phyloP scores from a whole-genome alignment of 306 rosid species.

The Prunus davidiana region DNA sequence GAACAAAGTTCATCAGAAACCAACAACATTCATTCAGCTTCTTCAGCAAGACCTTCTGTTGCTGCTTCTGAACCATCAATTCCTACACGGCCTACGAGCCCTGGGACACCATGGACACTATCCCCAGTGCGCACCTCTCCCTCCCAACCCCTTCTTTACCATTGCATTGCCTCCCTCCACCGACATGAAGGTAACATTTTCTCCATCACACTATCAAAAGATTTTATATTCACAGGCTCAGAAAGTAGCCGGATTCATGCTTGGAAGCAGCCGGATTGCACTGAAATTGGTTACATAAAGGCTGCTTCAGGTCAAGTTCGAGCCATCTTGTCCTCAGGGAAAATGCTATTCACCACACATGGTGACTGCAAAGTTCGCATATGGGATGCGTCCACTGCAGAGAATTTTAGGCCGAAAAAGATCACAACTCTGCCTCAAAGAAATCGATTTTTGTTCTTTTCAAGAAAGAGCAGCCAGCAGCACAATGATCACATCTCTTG shows the following conservation, averaged over 20 bases:
- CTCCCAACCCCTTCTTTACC: slow-evolving; percentile 38
- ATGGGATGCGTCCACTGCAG: slow-evolving; percentile 40
- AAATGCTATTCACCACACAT: slow-evolving; percentile 38
- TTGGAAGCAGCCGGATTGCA: slow-evolving; percentile 57
- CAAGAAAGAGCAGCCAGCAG: slow-evolving; percentile 29
- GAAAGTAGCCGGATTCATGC: slow-evolving; percentile 44
- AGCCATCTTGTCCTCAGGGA: slow-evolving; percentile 39
- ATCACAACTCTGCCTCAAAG: slow-evolving; percentile 40
- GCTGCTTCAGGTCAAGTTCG: slow-evolving; percentile 43
- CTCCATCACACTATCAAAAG: slow-evolving; percentile 38
- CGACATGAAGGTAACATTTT: slow-evolving; percentile 50
- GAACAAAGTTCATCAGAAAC: slow-evolving; percentile 19
- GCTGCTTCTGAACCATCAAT: slow-evolving; percentile 32
- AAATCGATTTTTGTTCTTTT: slow-evolving; percentile 19
- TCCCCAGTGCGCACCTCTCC: slow-evolving; percentile 34
- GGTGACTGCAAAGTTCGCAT: slow-evolving; percentile 42
- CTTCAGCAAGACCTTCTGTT: slow-evolving; percentile 33
- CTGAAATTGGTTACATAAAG: slow-evolving; percentile 39
- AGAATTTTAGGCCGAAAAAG: slow-evolving; percentile 35
- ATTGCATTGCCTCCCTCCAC: slow-evolving; percentile 59
- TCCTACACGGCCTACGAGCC: slow-evolving; percentile 32
- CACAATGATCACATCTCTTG: slow-evolving; percentile 44
- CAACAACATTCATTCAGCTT: slow-evolving; percentile 17
- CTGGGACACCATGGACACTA: slow-evolving; percentile 39
- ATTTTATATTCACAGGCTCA: slow-evolving; percentile 47